These are phyloP conservation scores for Aegilops sharonensis DNA, from an alignment of 176 grass and related monocot species.

Conservation along the genomic window DNA sequence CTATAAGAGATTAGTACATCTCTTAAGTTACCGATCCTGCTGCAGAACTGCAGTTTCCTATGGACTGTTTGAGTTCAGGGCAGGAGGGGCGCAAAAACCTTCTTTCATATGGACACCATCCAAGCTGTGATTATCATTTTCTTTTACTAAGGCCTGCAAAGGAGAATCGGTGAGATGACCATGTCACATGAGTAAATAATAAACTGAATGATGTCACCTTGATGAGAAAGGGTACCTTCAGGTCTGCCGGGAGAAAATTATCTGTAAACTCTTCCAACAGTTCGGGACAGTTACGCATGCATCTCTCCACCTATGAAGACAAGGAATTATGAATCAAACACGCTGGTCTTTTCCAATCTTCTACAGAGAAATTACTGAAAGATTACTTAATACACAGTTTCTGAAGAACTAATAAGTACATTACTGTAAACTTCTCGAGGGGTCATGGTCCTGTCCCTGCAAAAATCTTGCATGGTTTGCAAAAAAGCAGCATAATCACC, in stretches of 20 bases:
- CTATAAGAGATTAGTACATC: not conserved
- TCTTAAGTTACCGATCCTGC: not conserved
- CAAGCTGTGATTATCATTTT: constrained; percentile 24
- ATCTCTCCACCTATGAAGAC: constrained; percentile 9
- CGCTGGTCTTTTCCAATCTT: not conserved
- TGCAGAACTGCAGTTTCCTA: not conserved
- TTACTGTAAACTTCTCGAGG: not conserved
- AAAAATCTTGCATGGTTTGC: not conserved
- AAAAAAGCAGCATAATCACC: not conserved
- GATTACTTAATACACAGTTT: not conserved
- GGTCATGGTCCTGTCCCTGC: not conserved
- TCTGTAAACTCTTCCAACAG: constrained; percentile 21
- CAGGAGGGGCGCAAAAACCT: not conserved
- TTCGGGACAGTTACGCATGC: not conserved
- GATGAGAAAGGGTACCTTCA: not conserved
- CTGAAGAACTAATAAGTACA: constrained; percentile 4
- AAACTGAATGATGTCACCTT: constrained; percentile 10
- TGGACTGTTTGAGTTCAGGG: not conserved
- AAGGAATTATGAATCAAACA: not conserved
- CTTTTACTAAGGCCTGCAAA: constrained; percentile 1
- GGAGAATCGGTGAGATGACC: not conserved
- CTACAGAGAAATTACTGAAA: not conserved
- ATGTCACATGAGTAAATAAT: constrained; percentile 4
- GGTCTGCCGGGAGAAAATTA: not conserved
- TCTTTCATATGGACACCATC: not conserved